A percentile compares a stretch with the other conserved stretches of the same genome.
phyloP scores from a whole-genome alignment of 306 rosid genomes.

The Castanea mollissima region DNA sequence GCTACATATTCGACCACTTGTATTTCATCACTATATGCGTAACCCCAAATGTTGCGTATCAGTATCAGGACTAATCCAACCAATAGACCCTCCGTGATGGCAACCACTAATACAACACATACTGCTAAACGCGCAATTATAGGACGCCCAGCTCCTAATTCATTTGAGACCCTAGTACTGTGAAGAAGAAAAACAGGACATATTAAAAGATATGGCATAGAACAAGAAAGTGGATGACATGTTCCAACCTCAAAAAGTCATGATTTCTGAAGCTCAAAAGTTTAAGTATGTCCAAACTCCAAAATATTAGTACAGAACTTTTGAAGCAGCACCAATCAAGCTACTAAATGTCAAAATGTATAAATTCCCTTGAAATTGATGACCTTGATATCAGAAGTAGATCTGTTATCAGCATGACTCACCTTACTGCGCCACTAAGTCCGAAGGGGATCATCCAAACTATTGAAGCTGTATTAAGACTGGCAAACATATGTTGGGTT shows the following conservation, averaged over 20 bases:
- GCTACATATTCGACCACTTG: slow-evolving; percentile 65
- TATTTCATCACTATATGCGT: slow-evolving; percentile 53
- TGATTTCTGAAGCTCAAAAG: background rate
- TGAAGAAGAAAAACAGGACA: slow-evolving; percentile 7
- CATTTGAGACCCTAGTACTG: slow-evolving; percentile 76
- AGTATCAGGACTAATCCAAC: slow-evolving; percentile 45
- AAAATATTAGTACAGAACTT: background rate
- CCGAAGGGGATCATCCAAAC: slow-evolving; percentile 82
- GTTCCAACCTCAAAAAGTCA: background rate
- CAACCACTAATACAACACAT: slow-evolving; percentile 41
- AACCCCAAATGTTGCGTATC: slow-evolving; percentile 67
- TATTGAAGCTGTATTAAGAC: slow-evolving; percentile 57
- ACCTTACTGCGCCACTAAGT: slow-evolving; percentile 77
- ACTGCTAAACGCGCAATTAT: slow-evolving; percentile 58
- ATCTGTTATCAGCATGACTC: slow-evolving; percentile 3
- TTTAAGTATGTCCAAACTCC: background rate
- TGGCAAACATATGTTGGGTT: slow-evolving; percentile 16
- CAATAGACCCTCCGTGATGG: slow-evolving; percentile 46
- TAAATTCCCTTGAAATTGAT: background rate
- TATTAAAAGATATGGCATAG: background rate
- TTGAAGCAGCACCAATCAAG: background rate
- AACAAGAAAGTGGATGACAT: background rate
- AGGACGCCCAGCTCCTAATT: slow-evolving; percentile 72
- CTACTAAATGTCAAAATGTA: background rate
- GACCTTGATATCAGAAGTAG: background rate